Percentiles rank a stretch among this genome's conserved stretches.
phyloP scores from a whole-genome alignment of 371 early-diverging fungal species.

The Lichtheimia ornata region DNA sequence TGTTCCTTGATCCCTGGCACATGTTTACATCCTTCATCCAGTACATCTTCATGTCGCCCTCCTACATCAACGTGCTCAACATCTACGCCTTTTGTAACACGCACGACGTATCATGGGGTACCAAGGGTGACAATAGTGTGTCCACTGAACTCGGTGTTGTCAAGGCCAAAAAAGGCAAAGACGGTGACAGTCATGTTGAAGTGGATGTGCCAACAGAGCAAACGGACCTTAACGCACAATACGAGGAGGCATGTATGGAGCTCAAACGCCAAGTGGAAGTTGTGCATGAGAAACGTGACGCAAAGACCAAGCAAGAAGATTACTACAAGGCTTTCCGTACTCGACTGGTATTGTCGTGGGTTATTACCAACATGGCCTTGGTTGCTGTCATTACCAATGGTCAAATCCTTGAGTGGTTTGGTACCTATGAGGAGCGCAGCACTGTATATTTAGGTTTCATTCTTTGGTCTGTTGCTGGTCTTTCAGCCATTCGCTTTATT shows the following conservation, averaged over 20 bases:
- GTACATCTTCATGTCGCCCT: conserved; percentile 63
- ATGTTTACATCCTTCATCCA: conserved; percentile 68
- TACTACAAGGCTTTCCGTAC: conserved; percentile 89
- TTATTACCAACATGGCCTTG: conserved; percentile 80
- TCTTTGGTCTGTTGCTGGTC: conserved; percentile 86
- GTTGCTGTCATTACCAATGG: conserved; percentile 57
- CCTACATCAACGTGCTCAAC: conserved; percentile 65
- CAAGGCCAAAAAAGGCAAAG: conserved; percentile 55
- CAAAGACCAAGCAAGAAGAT: conserved; percentile 82
- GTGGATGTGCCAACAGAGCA: conserved; percentile 76
- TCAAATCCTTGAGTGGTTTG: conserved; percentile 34
- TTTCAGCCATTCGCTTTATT: conserved; percentile 80
- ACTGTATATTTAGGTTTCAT: conserved; percentile 83
- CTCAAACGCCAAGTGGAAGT: conserved; percentile 51
- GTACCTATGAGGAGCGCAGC: conserved; percentile 38
- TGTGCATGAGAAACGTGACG: conserved; percentile 65
- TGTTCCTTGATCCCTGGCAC: conserved; percentile 74
- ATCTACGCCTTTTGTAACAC: conserved; percentile 76
- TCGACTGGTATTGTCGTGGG: conserved; percentile 74
- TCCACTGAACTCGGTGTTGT: conserved; percentile 68
- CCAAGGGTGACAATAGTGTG: conserved; percentile 81
- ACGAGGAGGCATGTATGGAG: conserved; percentile 68
- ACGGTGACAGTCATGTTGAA: conserved; percentile 48
- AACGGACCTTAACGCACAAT: conserved; percentile 74
- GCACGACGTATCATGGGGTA: conserved; percentile 88